Conservation (phyloP, 2,329 filamentous ascomycete genomes). For the Exophiala oligosperma region DNA sequence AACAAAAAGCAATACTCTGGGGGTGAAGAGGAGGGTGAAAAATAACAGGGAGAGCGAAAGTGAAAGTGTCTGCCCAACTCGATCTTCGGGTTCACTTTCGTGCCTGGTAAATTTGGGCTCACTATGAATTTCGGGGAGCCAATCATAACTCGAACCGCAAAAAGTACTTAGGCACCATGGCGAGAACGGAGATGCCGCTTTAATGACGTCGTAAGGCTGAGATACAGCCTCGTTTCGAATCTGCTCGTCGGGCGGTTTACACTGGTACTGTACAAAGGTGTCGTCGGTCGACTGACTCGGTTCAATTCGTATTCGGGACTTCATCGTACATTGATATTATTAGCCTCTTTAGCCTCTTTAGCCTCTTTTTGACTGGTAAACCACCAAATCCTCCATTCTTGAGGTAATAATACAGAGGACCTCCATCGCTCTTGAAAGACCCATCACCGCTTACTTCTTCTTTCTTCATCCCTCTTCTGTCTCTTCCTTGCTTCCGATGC, state of each 20-base stretch:
- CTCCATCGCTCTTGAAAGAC: background rate
- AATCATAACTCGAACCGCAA: background rate
- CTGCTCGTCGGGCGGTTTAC: background rate
- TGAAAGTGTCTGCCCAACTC: background rate
- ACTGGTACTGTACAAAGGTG: background rate
- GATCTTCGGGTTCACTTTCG: background rate
- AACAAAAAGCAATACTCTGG: background rate
- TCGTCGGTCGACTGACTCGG: too few species aligned
- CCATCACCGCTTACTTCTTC: conserved; percentile 57
- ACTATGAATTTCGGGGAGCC: background rate
- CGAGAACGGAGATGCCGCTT: background rate
- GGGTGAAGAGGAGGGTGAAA: background rate
- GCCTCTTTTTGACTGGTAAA: too few species aligned
- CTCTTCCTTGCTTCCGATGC: conserved; percentile 88
- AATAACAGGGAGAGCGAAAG: background rate
- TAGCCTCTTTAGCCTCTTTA: background rate
- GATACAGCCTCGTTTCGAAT: background rate
- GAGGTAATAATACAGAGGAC: background rate
- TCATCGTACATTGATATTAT: too few species aligned
- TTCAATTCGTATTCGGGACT: too few species aligned
- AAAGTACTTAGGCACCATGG: background rate
- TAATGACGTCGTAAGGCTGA: background rate
- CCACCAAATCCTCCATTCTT: background rate
- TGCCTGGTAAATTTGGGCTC: background rate
- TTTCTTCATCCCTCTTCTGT: conserved; percentile 83